phyloP scores from a whole-genome alignment of 225 moss, liverwort and hornwort species.

The Lunularia cruciata region DNA sequence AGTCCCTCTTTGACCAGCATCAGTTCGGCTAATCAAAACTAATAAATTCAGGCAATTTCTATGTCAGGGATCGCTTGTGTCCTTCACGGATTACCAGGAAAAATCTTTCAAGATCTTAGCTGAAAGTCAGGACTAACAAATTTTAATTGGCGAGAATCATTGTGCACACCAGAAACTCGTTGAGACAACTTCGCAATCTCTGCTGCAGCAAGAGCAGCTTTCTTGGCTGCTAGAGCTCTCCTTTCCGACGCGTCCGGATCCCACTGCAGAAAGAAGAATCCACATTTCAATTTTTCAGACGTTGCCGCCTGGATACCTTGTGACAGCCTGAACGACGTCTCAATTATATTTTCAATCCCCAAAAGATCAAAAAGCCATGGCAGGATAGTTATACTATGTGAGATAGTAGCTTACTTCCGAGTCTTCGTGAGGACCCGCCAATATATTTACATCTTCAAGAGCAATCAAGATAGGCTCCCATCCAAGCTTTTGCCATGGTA shows the following conservation, averaged over 20 bases:
- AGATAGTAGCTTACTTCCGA: constrained; percentile 56
- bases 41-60: too few relatives aligned
- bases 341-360: too few relatives aligned
- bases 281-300: background rate
- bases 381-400: background rate
- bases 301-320: background rate
- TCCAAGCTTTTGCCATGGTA: constrained; percentile 96
- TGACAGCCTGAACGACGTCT: background rate
- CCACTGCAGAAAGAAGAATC: constrained; percentile 53
- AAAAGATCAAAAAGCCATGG: background rate
- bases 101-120: too few relatives aligned
- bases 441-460: constrained; percentile 71
- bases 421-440: constrained; percentile 79
- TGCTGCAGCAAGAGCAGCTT: constrained; percentile 92
- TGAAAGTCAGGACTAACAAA: too few relatives aligned
- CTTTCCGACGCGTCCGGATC: constrained; percentile 87
- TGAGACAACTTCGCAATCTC: constrained; percentile 89
- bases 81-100: too few relatives aligned
- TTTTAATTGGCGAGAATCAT: too few relatives aligned
- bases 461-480: constrained; percentile 93
- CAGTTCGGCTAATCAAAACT: too few relatives aligned
- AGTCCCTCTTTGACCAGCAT: too few relatives aligned
- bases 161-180: constrained; percentile 74
- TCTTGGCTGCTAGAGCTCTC: constrained; percentile 93
- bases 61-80: too few relatives aligned